Percentiles rank a stretch among this genome's conserved stretches.
These are phyloP conservation scores for Acanthamoeba sp. DNA, from an alignment of 208 protist species.

Conservation along the genomic window DNA sequence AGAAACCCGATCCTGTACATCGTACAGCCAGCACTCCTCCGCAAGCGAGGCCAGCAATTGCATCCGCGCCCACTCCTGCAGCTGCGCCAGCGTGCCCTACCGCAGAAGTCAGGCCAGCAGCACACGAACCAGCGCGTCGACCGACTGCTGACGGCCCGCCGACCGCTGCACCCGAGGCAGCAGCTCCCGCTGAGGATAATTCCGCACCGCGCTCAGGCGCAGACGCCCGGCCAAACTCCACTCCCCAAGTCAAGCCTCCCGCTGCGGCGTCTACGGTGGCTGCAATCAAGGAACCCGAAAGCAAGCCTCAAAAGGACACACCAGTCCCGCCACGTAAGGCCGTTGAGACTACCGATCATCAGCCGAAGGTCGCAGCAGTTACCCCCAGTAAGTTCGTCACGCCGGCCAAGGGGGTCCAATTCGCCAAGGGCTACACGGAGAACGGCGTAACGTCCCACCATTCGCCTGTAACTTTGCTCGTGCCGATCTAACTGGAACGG, in stretches of 20 bases:
- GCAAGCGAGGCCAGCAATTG: no score
- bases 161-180: no score
- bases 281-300: no score
- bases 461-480: not conserved
- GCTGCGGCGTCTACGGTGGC: not conserved
- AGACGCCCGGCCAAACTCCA: no score
- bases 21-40: no score
- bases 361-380: not conserved
- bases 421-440: conserved; percentile 59
- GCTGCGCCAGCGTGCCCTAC: no score
- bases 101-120: not conserved
- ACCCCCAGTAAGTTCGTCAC: not conserved
- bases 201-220: no score
- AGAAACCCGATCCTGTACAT: no score
- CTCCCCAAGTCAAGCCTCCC: not conserved
- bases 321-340: not conserved
- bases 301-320: not conserved
- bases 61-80: no score
- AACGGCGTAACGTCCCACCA: not conserved
- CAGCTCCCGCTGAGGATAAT: no score
- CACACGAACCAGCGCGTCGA: not conserved
- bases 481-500: no score
- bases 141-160: not conserved
- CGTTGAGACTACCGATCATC: not conserved
- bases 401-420: conserved; percentile 21